These are phyloP conservation scores for Leucocoprinus sp. DNA, from an alignment of 768 basidiomycete genomes.

Conservation along the genomic window DNA sequence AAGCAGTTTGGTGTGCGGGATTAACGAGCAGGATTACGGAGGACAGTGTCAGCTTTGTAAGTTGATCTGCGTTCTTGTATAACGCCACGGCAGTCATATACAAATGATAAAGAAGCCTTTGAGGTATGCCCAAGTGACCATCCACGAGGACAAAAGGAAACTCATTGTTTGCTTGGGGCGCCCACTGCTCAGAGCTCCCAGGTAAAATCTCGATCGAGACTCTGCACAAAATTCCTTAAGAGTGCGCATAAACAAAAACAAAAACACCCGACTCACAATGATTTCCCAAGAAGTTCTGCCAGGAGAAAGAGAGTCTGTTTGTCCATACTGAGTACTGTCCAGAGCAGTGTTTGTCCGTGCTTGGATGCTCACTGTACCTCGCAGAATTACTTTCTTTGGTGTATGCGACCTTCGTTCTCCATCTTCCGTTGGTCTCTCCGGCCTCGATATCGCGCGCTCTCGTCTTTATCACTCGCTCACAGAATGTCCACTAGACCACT, in stretches of 20 bases:
- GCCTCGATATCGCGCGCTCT: too few relatives aligned
- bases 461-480: too few relatives aligned
- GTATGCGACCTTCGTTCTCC: conserved; percentile 3
- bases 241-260: background rate
- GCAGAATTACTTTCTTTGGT: background rate
- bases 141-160: conserved; percentile 51
- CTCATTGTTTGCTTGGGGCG: conserved; percentile 7
- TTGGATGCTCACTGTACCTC: background rate
- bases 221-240: conserved; percentile 19
- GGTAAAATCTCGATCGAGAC: conserved; percentile 56
- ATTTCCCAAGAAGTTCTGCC: background rate
- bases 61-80: conserved; percentile 2
- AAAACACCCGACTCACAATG: background rate
- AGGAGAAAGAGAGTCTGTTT: background rate
- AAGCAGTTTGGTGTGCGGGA: conserved; percentile 61
- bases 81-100: conserved; percentile 38
- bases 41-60: background rate
- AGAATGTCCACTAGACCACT: conserved; percentile 15
- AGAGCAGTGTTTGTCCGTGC: conserved; percentile 4
- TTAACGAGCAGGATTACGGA: conserved; percentile 51
- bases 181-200: conserved; percentile 45
- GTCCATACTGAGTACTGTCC: background rate
- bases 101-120: conserved; percentile 43
- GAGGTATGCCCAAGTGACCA: conserved; percentile 57
- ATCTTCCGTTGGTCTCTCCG: background rate